Evolutionary conservation across 2,329 filamentous ascomycete genomes (phyloP), one percentile per base, ranked within the genome.

Genomic region (Hypocrella siamensis): DNA sequence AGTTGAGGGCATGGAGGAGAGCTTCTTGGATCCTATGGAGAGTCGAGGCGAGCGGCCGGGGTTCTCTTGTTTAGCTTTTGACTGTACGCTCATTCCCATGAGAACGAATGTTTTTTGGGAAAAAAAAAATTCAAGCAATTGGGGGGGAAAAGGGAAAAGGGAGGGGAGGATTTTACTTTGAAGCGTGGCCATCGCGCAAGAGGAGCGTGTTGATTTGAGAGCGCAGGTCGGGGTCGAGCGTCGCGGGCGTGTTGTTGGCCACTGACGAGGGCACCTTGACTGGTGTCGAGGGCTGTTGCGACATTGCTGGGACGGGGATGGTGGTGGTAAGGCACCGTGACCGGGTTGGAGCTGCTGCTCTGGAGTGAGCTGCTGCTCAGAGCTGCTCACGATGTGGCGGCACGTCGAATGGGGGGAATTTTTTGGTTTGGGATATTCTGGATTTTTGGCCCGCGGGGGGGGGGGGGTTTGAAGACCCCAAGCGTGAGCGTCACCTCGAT

Each of bases 141-240:
- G n/a, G n/a, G 19, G 11, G 14, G 8, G 19, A 10, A 19, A 35
- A 31, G 7, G 15, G 28, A 19, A n/a, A 17, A 31, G 3, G 22
- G 26, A 24, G n/a, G 28, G 38, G 12, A 12, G 21, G 21, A 12
- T 7, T 55, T 32, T 57, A 76, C 73, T 67, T 72, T 29, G 60
- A 51, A 17, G 75, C 63, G 38, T 75, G 66, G 3, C 72, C 72
- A 28, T 73, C 70, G 26, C 60, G 58, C 21, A 77, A 56, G 17
- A 78, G 53, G 10, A 69, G 44, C 8, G 60, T 58, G 46, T 78
- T 77, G 44, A 78, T 70, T 42, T 75, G 63, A 3, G 71, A 75
- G 16, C 73, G 60, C 35, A 77, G 52, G 35, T 77, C 72, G 6
- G 66, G 60, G 42, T 78, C 73, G 35, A 71, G 61, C 7, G 69